Conservation (phyloP, 345 rosid genomes). For the Clausena lansium region DNA sequence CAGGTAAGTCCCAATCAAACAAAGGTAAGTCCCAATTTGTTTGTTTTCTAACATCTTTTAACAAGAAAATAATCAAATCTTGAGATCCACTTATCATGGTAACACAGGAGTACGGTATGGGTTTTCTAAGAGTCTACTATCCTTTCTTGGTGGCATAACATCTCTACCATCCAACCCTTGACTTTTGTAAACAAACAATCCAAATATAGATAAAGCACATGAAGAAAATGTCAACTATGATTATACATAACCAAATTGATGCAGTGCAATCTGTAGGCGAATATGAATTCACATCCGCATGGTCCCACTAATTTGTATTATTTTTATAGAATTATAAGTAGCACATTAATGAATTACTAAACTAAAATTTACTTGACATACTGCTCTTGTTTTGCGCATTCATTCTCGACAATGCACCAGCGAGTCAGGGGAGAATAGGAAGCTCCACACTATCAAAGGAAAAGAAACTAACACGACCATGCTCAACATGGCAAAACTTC, state of each 20-base stretch:
- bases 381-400: not conserved
- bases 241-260: not conserved
- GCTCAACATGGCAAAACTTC: constrained; percentile 59
- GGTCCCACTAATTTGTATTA: not conserved
- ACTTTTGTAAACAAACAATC: not conserved
- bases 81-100: not conserved
- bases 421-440: constrained; percentile 45
- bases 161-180: not conserved
- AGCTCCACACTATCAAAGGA: constrained; percentile 44
- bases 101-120: not conserved
- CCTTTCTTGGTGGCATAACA: not conserved
- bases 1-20: not conserved
- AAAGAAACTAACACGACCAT: constrained; percentile 71
- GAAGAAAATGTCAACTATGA: not conserved
- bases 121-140: not conserved
- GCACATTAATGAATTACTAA: not conserved
- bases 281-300: not conserved
- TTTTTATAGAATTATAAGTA: not conserved
- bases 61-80: not conserved
- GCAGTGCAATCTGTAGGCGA: not conserved
- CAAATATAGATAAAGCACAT: not conserved
- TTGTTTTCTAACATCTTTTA: not conserved
- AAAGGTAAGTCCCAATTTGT: not conserved
- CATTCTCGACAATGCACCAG: not conserved
- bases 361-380: not conserved